Evolutionary conservation across 208 protist genomes (phyloP), one percentile per base, ranked within the genome.

Genomic region (Trypanosoma cruzi): DNA sequence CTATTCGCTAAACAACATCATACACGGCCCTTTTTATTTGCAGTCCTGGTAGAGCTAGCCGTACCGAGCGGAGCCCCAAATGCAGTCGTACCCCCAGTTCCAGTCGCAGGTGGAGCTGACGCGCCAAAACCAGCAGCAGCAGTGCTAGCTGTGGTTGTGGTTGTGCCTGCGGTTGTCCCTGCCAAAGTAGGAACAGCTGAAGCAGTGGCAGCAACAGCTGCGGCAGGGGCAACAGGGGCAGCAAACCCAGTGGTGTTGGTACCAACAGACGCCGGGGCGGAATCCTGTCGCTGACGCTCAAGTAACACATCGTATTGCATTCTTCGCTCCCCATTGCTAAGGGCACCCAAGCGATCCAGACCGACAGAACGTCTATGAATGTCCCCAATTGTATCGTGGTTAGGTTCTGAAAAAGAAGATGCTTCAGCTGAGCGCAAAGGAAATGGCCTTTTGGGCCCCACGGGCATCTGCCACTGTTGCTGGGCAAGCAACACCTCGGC

Each of bases 401-500:
- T 36, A 37, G 44, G 29, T 5, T 77, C 64, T 18, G 44, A 40
- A 50, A 60, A 32, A 4, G 50, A 29, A 40, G 56, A 34, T 61
- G n/a, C 22, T 24, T 44, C 46, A 1, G 49, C n/a, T 26, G 54
- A 42, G 20, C 29, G 37, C 14, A 71, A 48, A 3, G 64, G 10
- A 77, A 77, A 77, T 34, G 71, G 71, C 26, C 71, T 54, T 52
- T 69, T 70, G 18, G 71, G 64, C 31, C 58, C 71, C n/a, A 32
- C 64, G 10, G 48, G 52, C n/a, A 36, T 32, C 34, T 71, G 63
- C 50, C 63, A 31, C 22, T 71, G 64, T 37, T 79, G 40, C 22
- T 77, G 65, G 20, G 75, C 71, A 60, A 92, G 86, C 34, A 94
- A 67, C 8, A 87, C 72, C 34, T 86, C 79, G n/a, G 89, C 81